A percentile compares a stretch with the other conserved stretches of the same genome.
Conservation (phyloP, 768 basidiomycete genomes). For the Collybiopsis luxurians region DNA sequence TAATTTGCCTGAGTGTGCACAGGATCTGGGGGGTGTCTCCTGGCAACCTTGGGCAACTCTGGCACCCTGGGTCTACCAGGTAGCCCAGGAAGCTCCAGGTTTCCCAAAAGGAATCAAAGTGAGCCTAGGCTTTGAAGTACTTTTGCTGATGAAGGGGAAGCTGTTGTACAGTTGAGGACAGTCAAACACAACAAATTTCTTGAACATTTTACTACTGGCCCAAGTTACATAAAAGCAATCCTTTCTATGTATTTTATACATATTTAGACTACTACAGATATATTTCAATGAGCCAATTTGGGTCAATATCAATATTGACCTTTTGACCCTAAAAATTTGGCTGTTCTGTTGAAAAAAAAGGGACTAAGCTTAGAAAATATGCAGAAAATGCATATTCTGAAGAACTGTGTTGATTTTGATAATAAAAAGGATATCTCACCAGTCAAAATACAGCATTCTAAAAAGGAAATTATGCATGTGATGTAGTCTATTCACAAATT, state of each 20-base stretch:
- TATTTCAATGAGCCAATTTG: background rate
- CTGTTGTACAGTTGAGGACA: slow-evolving; percentile 21
- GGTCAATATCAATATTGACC: background rate
- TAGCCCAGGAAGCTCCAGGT: too few species aligned
- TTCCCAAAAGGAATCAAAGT: too few species aligned
- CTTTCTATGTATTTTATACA: background rate
- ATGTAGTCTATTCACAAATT: too few species aligned
- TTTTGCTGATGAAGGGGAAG: too few species aligned
- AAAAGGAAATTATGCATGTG: background rate
- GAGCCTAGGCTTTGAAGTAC: too few species aligned
- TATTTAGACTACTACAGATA: background rate
- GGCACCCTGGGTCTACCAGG: too few species aligned
- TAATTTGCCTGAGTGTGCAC: too few species aligned
- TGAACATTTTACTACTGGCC: too few species aligned
- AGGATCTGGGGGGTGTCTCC: too few species aligned
- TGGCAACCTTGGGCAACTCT: too few species aligned
- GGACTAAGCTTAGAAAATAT: background rate
- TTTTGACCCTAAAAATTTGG: background rate
- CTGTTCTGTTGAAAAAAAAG: background rate
- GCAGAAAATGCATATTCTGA: background rate
- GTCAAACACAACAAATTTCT: slow-evolving; percentile 15
- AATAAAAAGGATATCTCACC: background rate
- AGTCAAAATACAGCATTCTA: background rate
- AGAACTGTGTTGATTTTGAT: background rate
- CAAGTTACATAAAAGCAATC: too few species aligned